Evolutionary conservation across 2,329 filamentous ascomycete genomes (phyloP).

Genomic region (Penicillium expansum): DNA sequence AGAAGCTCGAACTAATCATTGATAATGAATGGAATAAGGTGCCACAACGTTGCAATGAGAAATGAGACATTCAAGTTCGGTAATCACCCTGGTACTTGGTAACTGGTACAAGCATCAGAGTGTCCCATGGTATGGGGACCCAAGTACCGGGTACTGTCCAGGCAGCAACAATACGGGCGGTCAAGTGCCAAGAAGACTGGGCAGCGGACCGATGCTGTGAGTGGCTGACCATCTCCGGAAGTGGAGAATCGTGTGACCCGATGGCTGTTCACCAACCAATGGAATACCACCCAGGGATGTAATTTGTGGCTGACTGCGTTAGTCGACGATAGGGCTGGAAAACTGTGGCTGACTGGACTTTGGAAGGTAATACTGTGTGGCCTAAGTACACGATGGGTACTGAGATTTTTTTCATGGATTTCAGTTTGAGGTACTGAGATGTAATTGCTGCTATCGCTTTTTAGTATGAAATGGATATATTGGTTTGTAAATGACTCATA

Average conservation of each 20-base stretch:
- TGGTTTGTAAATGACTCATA: background rate
- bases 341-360: constrained; percentile 11
- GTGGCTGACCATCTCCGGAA: background rate
- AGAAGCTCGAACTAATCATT: constrained; percentile 1
- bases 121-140: background rate
- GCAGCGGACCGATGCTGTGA: background rate
- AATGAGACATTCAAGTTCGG: background rate
- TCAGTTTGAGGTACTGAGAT: background rate
- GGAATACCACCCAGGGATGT: background rate
- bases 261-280: constrained; percentile 18
- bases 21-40: background rate
- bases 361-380: background rate
- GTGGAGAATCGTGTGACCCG: constrained; percentile 4
- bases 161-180: constrained; percentile 26
- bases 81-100: background rate
- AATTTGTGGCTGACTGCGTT: constrained; percentile 19
- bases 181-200: constrained; percentile 5
- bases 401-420: too few species aligned
- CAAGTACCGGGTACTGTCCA: constrained; percentile 10
- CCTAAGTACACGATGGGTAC: background rate
- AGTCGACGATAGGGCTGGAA: constrained; percentile 18
- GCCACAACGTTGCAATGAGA: background rate
- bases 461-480: background rate
- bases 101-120: background rate
- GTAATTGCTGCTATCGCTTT: too few species aligned